Base-by-base conservation (phyloP, 257 asterid genomes). In the Solanum rostratum region DNA sequence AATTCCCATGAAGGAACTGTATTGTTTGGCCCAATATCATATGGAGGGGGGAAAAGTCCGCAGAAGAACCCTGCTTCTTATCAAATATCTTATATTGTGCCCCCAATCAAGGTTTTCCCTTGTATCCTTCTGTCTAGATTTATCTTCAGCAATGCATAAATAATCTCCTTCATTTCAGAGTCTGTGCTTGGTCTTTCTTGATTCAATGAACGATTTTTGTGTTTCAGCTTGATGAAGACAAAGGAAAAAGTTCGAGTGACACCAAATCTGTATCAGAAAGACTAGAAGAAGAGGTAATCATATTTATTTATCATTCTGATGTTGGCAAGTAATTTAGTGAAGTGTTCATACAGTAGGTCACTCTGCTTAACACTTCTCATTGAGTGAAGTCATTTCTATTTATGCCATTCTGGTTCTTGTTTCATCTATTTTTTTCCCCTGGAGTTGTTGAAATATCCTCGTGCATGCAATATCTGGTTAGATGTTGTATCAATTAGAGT, bases 251-350 rank as follows among this genome's bases (percentile, higher is more conserved):
- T 87, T 85, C 93, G 76, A 87, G 91, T 70, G 86, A 92, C 87
- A 83, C 89, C 88, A 95, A 90, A 92, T 93, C 92, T 59, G 90
- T 95, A 74, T 85, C 87, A 6, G 99, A 96, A 89, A 92, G 92
- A 83, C 79, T 95, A 85, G 93, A 93, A 84, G 98, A 93, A 87
- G 97, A 95, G 99, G 99, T 95, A 88, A 49, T 49, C 82, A 24
- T 46, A 49, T 4, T 18, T 76, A 49, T 50, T 49, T 27, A 50
- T 49, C 62, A 45, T 45, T 16, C 15, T 45, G 19, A 37, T 37
- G 52, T 71, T 13, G 41, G 62, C 45, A 49, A 74, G 82, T 76
- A 49, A 20, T 24, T 27, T 24, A n/a, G n/a, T 76, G 4, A 46
- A 74, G 81, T 76, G 39, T 76, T 16, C 81, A 8, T 9, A 24